Percentiles rank a stretch among this genome's conserved stretches.
Evolutionary conservation across 108 stramenopile species (phyloP).

Genomic region (Cyclotella choctawhatcheeana): DNA sequence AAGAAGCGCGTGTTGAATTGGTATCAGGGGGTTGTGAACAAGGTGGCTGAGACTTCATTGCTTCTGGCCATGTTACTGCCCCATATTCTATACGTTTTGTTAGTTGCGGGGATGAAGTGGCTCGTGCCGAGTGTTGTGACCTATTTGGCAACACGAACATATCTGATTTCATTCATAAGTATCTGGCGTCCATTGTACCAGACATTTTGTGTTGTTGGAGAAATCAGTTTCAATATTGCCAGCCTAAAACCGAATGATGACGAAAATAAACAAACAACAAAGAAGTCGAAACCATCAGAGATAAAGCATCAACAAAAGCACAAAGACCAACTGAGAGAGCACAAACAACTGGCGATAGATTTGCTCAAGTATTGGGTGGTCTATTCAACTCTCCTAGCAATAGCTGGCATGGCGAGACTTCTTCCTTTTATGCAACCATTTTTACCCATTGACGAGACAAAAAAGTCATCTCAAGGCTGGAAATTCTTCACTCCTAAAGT

Average conservation of each 20-base stretch:
- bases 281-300: conserved; percentile 23
- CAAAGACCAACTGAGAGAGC: conserved; percentile 32
- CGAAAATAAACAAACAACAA: background rate
- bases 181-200: conserved; percentile 63
- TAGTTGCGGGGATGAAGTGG: conserved; percentile 36
- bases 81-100: conserved; percentile 63
- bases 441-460: conserved; percentile 16
- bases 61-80: conserved; percentile 75
- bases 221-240: conserved; percentile 2
- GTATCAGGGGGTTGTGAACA: conserved; percentile 46
- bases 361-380: conserved; percentile 82
- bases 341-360: conserved; percentile 36
- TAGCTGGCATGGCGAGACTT: conserved; percentile 45
- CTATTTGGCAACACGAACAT: conserved; percentile 66
- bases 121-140: conserved; percentile 56
- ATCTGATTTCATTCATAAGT: conserved; percentile 45
- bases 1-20: conserved; percentile 35
- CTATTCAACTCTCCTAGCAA: conserved; percentile 56
- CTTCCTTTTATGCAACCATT: conserved; percentile 60
- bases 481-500: conserved; percentile 3
- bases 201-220: conserved; percentile 55
- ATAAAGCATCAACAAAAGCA: conserved; percentile 40
- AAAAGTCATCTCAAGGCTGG: conserved; percentile 5
- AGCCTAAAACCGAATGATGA: background rate
- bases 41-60: conserved; percentile 66